Evolutionary conservation across 1,284 basidiomycete species (phyloP).

Genomic region (Mycosarcoma maydis): DNA sequence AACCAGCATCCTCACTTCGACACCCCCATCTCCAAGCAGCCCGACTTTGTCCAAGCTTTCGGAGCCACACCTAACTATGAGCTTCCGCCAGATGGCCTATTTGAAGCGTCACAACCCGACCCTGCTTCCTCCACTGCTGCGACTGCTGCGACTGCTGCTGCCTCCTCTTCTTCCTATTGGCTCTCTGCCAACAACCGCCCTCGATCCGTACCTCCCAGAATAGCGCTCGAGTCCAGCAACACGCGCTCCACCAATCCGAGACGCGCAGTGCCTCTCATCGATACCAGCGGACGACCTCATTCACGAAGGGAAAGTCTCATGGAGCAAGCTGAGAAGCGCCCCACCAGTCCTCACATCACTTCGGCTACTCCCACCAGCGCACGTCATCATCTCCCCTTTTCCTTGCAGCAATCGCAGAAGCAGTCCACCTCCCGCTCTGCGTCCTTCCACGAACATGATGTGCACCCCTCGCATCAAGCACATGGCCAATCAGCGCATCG

Average conservation of each 20-base stretch:
- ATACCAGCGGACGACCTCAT: slow-evolving; percentile 29
- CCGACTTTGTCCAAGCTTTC: slow-evolving; percentile 8
- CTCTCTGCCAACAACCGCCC: slow-evolving; percentile 21
- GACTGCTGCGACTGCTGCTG: too few relatives aligned
- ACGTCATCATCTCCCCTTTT: slow-evolving; percentile 26
- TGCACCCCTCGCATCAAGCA: slow-evolving; percentile 11
- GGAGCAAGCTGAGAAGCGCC: slow-evolving; percentile 43
- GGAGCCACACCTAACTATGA: slow-evolving; percentile 51
- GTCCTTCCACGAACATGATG: slow-evolving; percentile 31
- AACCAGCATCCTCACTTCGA: slow-evolving; percentile 31
- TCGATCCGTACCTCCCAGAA: slow-evolving; percentile 40
- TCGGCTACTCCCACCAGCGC: slow-evolving; percentile 48
- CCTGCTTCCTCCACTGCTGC: slow-evolving; percentile 12
- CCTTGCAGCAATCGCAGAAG: slow-evolving; percentile 1
- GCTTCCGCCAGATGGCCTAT: slow-evolving; percentile 39
- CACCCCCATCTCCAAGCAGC: slow-evolving; percentile 7
- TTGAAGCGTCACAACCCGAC: slow-evolving; percentile 7
- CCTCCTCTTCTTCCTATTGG: slow-evolving; percentile 27
- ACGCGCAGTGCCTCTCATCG: slow-evolving; percentile 29
- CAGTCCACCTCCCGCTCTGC: slow-evolving; percentile 16
- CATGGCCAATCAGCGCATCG: slow-evolving; percentile 23
- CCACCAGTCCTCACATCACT: slow-evolving; percentile 54
- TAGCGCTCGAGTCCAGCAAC: slow-evolving; percentile 20
- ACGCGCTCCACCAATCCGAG: slow-evolving; percentile 10
- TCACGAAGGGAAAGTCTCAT: slow-evolving; percentile 33